Base-by-base conservation (phyloP, 2,329 filamentous ascomycete genomes). In the Bipolaris bicolor region DNA sequence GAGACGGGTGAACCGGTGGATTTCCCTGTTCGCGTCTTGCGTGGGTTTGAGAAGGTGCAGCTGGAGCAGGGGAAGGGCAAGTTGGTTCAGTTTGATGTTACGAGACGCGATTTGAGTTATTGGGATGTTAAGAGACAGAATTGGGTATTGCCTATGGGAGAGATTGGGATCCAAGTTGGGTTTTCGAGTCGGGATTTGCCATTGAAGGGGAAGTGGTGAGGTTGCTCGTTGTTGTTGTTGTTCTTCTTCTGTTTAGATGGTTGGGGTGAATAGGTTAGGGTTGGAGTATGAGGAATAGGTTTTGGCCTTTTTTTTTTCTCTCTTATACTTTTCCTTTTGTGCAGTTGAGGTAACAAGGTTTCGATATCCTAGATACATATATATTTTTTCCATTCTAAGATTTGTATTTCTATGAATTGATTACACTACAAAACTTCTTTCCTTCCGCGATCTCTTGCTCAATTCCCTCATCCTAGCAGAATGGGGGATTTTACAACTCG, bases 1-100 rank as follows among this genome's bases (percentile, higher is more conserved):
- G 75, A 76, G 50, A 79, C 79, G 11, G 73, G 76, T 7, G 78
- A 81, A 53, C 41, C 63, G n/a, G 80, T 82, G 20, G 88, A 91
- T 26, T 92, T 91, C 46, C 76, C 76, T 0, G 69, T 76, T 3
- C 57, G 69, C 2, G 74, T 77, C 15, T 63, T 82, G 5, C 65
- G 80, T 3, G 75, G 71, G 1, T 82, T 80, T 46, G 78, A 80
- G 18, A 82, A 82, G 60, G 40, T 80, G 7, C 49, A 67, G 13
- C 53, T 81, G 0, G 62, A 67, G 11, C 55, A 63, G 46, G 52
- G 67, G 22, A 65, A 63, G 20, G 62, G 59, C 10, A 49, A 66
- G 49, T 50, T 56, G 29, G 76, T 79, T 0, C 57, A 56, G 20
- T 78, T 81, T 45, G 67, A 75, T 18, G 47, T 80, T 3, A 79